Evolutionary conservation across 345 rosid species (phyloP).

Genomic region (Alliaria petiolata): DNA sequence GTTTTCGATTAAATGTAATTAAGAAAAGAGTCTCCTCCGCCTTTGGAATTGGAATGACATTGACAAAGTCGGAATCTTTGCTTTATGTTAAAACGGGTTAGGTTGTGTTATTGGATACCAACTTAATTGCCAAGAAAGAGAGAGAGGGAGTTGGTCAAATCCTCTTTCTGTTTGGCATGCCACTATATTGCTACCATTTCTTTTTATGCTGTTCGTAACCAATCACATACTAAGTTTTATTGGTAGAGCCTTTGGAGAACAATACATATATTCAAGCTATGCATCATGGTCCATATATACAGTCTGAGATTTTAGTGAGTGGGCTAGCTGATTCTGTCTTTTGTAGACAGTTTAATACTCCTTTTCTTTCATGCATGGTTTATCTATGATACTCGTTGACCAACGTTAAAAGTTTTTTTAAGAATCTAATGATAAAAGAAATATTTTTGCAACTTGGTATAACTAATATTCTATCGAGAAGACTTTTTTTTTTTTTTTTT

Average conservation of each 20-base stretch:
- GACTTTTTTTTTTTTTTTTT: too few species aligned
- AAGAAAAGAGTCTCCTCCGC: conserved; percentile 34
- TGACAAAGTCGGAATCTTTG: conserved; percentile 28
- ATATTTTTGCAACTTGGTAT: too few species aligned
- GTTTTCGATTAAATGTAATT: background rate
- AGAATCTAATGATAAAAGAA: too few species aligned
- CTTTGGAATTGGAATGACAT: conserved; percentile 33
- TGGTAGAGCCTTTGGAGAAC: conserved; percentile 27
- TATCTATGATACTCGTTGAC: too few species aligned
- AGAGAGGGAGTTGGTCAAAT: conserved; percentile 17
- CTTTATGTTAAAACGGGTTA: conserved; percentile 21
- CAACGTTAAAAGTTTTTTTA: too few species aligned
- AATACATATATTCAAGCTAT: conserved; percentile 14
- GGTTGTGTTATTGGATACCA: conserved; percentile 28
- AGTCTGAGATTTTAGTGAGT: background rate
- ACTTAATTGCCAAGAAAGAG: background rate
- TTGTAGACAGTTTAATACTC: background rate
- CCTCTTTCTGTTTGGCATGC: conserved; percentile 20
- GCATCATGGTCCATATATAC: conserved; percentile 18
- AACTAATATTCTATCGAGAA: too few species aligned
- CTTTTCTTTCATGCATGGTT: background rate
- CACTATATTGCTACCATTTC: conserved; percentile 3
- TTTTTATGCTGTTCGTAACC: conserved; percentile 13
- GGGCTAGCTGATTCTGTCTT: conserved; percentile 16
- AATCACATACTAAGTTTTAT: conserved; percentile 12